Evolutionary conservation across 148 eudicot species (phyloP), one percentile per base, ranked within the genome.

Genomic region (Salicornia ramosissima): DNA sequence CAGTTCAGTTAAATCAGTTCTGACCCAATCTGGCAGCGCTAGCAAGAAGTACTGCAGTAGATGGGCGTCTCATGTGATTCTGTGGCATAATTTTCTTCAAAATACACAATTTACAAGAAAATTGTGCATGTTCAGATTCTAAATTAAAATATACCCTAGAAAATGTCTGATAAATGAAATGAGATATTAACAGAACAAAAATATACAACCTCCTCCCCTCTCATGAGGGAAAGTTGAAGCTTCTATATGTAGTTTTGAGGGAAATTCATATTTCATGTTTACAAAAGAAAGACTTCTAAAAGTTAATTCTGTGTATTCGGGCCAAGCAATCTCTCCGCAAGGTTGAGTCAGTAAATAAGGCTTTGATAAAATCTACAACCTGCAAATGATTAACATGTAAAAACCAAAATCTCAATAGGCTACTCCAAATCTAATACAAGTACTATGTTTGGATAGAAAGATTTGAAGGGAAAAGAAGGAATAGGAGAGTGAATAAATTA

Each of bases 351-450:
- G 98, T 81, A 71, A 94, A 94, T 68, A 94, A 84, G 70, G 98
- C 98, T 82, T 84, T 83, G 77, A 94, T 83, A 69, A 94, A 94
- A 81, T 94, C 97, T 71, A 86, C 84, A 74, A 94, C 88, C 98
- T 94, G 95, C 77, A 74, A n/a, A 69, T 56, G 43, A 46, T 42
- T 25, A 71, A 61, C 34, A 70, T 28, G 76, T 36, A 76, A 61
- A 3, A 59, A 5, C 12, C 10, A 8, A 62, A n/a, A 21, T 6
- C 65, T 21, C 28, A 46, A 61, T 0, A 61, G 18, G 7, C 15
- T 31, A 8, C 46, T 33, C 6, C 25, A 60, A 60, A 22, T n/a
- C n/a, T n/a, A n/a, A n/a, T n/a, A n/a, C n/a, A n/a, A n/a, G n/a
- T n/a, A n/a, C n/a, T n/a, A n/a, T n/a, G n/a, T n/a, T n/a, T n/a